Evolutionary conservation across 2,329 filamentous ascomycete species (phyloP), one percentile per base, ranked within the genome.

Genomic region (Ceratocystis lukuohia): DNA sequence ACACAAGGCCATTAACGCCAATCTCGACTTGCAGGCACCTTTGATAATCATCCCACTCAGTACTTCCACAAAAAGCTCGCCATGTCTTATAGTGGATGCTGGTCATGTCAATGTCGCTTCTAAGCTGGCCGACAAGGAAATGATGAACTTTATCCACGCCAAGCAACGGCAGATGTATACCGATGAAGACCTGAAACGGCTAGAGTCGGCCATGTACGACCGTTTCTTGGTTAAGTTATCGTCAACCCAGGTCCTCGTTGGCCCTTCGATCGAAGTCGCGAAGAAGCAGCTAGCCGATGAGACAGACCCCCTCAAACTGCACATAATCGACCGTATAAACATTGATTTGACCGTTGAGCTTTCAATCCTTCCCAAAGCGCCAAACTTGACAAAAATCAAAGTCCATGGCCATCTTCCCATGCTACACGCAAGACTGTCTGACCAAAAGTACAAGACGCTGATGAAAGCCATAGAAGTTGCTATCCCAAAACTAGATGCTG

Each of bases 391-490:
- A 15, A 94, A 94, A 72, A 87, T 96, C 70, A 88, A 90, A 68
- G 85, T 99, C 44, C 95, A 91, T 1, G 94, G 94, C 1, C 91
- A 95, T 71, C 80, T 99, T 65, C 94, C 95, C 0, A 86, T 97
- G 64, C 80, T 99, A 0, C 93, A 97, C 74, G 94, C 89, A 10
- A 89, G 89, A 0, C 87, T 95, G 46, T 97, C 94, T 0, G 95
- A 99, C 72, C 86, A 86, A 46, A 99, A 99, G 74, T 99, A 99
- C 79, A 99, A 97, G 78, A 92, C 85, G 59, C 75, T 99, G 68
- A 99, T 99, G 94, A 92, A 86, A 71, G 81, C 99, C 56, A 93
- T 99, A 69, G 93, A 99, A 68, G 91, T 96, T 66, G 92, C 94
- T 0, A 89, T 99, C 68, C 95, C 94, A 1, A 92, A 88, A 69